Evolutionary conservation across 495 filamentous ascomycete genomes (phyloP).

Genomic region (Ramalina peruviana): DNA sequence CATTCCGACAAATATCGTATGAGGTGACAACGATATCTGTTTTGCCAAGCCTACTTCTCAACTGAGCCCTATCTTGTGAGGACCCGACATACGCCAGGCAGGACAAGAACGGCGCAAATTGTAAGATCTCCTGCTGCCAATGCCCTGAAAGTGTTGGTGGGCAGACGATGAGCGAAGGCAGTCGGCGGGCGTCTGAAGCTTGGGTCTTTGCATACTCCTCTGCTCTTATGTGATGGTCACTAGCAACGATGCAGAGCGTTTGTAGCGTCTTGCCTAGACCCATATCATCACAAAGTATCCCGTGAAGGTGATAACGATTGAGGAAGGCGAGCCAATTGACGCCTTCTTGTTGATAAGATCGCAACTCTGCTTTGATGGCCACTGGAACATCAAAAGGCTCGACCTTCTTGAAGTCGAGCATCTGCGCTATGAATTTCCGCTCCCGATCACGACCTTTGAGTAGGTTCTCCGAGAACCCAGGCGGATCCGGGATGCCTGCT

Average conservation of each 20-base stretch:
- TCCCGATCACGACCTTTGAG: slow-evolving; percentile 83
- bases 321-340: slow-evolving; percentile 98
- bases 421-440: slow-evolving; percentile 89
- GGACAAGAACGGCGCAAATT: slow-evolving; percentile 85
- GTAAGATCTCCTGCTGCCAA: slow-evolving; percentile 94
- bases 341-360: slow-evolving; percentile 95
- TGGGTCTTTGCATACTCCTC: slow-evolving; percentile 76
- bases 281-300: slow-evolving; percentile 98
- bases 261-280: slow-evolving; percentile 95
- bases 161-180: slow-evolving; percentile 90
- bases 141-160: slow-evolving; percentile 95
- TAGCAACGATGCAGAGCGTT: slow-evolving; percentile 93
- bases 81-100: slow-evolving; percentile 83
- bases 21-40: slow-evolving; percentile 93
- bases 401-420: slow-evolving; percentile 89
- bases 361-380: slow-evolving; percentile 86
- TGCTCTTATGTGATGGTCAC: slow-evolving; percentile 85
- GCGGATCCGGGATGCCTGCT: slow-evolving; percentile 92
- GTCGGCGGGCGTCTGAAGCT: slow-evolving; percentile 55
- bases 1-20: slow-evolving; percentile 93
- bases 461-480: slow-evolving; percentile 76
- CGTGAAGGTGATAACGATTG: slow-evolving; percentile 93
- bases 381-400: slow-evolving; percentile 89
- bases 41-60: slow-evolving; percentile 50
- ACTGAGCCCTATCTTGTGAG: slow-evolving; percentile 57